A percentile compares a stretch with the other conserved stretches of the same genome.
These are phyloP conservation scores for Colletotrichum paranaense DNA, from an alignment of 2,329 filamentous ascomycete genomes.

Conservation along the genomic window DNA sequence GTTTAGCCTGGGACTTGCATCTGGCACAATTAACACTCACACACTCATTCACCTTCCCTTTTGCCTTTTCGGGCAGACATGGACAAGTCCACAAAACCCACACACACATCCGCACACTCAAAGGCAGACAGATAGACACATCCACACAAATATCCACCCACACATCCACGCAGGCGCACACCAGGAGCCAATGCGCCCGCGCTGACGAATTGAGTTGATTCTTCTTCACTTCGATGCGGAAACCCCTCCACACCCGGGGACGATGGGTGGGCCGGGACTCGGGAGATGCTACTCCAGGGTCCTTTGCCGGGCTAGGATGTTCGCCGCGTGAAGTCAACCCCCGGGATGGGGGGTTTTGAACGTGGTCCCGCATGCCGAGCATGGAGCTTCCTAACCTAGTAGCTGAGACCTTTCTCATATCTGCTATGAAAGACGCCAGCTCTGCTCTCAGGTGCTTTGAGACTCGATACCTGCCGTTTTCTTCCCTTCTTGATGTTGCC, in stretches of 20 bases:
- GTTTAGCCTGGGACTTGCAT: constrained; percentile 4
- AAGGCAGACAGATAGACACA: background rate
- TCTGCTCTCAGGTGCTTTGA: background rate
- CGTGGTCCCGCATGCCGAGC: background rate
- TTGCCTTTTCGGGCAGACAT: background rate
- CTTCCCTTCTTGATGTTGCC: background rate
- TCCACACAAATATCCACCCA: too few species aligned
- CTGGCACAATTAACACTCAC: constrained; percentile 6
- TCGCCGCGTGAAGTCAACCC: background rate
- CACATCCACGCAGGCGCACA: too few species aligned
- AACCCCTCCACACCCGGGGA: background rate
- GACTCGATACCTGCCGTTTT: too few species aligned
- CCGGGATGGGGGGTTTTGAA: background rate
- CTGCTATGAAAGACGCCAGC: background rate
- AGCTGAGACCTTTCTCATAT: background rate
- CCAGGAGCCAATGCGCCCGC: constrained; percentile 22
- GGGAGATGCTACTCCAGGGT: constrained; percentile 17
- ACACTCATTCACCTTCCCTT: background rate
- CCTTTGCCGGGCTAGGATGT: constrained; percentile 22
- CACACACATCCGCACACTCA: background rate
- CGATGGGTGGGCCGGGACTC: constrained; percentile 12
- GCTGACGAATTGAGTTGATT: constrained; percentile 1
- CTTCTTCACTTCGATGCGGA: background rate
- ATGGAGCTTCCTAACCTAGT: background rate
- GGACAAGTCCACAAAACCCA: background rate